A percentile compares a stretch with the other conserved stretches of the same genome.
These are phyloP conservation scores for Mycena vitilis DNA, from an alignment of 768 basidiomycete genomes.

Conservation along the genomic window DNA sequence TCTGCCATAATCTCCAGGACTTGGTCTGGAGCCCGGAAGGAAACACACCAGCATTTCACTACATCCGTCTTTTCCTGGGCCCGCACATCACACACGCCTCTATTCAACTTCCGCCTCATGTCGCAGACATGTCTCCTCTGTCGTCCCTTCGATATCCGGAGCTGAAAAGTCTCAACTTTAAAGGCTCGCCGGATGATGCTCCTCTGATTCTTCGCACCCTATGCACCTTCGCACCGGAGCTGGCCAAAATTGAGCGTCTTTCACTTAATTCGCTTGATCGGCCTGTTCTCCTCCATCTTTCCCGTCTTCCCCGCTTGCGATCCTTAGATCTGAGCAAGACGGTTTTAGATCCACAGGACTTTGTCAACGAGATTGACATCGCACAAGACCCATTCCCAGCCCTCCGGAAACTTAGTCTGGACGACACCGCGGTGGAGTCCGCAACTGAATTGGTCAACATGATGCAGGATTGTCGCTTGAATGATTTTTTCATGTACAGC, in stretches of 20 bases:
- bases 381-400: neutral
- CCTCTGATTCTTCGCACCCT: neutral
- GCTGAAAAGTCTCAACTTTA: neutral
- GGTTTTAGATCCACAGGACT: neutral
- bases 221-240: neutral
- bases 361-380: neutral
- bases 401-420: neutral
- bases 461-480: neutral
- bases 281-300: neutral
- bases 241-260: neutral
- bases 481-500: neutral
- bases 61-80: slow-evolving; percentile 10
- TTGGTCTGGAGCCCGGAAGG: neutral
- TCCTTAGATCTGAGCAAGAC: neutral
- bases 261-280: neutral
- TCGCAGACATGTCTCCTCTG: neutral
- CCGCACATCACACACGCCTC: neutral
- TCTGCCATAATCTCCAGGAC: slow-evolving; percentile 12
- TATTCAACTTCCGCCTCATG: neutral
- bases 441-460: slow-evolving; percentile 1
- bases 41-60: neutral
- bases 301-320: neutral
- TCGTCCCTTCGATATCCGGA: neutral
- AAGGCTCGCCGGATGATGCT: too few relatives aligned
- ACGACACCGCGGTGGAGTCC: neutral